Conservation (phyloP, 2,329 filamentous ascomycete species). For the Venturia asperata region DNA sequence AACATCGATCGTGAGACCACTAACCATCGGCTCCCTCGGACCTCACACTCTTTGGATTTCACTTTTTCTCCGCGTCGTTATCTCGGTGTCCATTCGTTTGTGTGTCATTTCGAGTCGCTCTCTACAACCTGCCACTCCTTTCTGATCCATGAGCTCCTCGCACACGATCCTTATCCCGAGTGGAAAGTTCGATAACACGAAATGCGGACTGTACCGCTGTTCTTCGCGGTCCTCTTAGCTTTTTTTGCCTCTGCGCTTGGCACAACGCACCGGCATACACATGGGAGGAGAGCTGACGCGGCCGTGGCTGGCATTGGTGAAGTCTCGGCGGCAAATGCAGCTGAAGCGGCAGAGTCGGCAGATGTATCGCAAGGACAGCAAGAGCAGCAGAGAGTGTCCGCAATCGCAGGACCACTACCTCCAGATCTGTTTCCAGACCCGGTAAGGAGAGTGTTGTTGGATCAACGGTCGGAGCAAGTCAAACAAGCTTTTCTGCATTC, state of each 20-base stretch:
- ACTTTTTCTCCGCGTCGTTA: not conserved
- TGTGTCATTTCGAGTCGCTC: not conserved
- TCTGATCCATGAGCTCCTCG: not conserved
- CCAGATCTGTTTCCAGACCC: not conserved
- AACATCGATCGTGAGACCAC: not conserved
- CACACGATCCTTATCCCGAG: not conserved
- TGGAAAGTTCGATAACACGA: not conserved
- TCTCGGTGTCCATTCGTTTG: not conserved
- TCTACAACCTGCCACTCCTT: not conserved
- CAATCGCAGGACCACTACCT: not conserved
- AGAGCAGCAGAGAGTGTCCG: not conserved
- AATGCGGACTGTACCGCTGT: conserved; percentile 7
- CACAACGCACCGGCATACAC: not conserved
- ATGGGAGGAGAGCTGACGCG: not conserved
- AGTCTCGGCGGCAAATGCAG: not conserved
- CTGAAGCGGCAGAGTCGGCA: not conserved
- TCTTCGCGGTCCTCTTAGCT: not conserved
- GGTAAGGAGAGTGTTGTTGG: conserved; percentile 25
- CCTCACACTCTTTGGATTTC: not conserved
- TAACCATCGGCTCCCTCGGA: not conserved
- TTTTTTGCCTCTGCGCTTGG: not conserved
- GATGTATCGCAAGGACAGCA: not conserved
- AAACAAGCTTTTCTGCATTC: conserved; percentile 33
- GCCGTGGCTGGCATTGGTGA: not conserved
- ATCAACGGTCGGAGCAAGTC: conserved; percentile 30